Percentiles rank a stretch among this genome's conserved stretches.
Evolutionary conservation across 345 rosid genomes (phyloP).

Genomic region (Trapa bicornis): DNA sequence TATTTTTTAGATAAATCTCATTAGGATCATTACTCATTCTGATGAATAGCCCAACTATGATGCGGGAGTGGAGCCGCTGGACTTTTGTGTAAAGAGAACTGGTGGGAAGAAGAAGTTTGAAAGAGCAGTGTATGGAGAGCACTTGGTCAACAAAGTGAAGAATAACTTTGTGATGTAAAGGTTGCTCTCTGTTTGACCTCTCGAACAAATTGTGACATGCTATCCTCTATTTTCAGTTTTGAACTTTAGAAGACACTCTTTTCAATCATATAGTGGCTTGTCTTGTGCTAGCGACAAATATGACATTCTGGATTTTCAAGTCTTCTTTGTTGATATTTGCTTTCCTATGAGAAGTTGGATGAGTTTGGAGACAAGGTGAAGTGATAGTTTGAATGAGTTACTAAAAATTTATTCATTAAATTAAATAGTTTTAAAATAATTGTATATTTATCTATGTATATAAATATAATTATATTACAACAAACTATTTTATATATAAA

Average conservation of each 20-base stretch:
- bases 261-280: neutral
- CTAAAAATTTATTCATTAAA: no score
- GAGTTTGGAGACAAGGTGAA: no score
- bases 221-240: neutral
- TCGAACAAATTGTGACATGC: neutral
- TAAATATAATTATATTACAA: no score
- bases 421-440: no score
- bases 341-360: neutral
- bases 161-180: slow-evolving; percentile 42
- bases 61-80: slow-evolving; percentile 65
- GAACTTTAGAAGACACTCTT: neutral
- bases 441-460: no score
- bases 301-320: neutral
- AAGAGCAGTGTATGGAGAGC: slow-evolving; percentile 71
- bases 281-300: neutral
- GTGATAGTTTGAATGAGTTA: no score
- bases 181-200: neutral
- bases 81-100: slow-evolving; percentile 35
- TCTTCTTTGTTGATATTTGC: neutral
- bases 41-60: slow-evolving; percentile 49
- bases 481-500: no score
- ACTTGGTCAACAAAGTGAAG: slow-evolving; percentile 59
- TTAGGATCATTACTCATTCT: slow-evolving; percentile 1
- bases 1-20: neutral
- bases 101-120: slow-evolving; percentile 36